Base-by-base conservation (phyloP, 805 yeast species). In the Candida peoriensis region DNA sequence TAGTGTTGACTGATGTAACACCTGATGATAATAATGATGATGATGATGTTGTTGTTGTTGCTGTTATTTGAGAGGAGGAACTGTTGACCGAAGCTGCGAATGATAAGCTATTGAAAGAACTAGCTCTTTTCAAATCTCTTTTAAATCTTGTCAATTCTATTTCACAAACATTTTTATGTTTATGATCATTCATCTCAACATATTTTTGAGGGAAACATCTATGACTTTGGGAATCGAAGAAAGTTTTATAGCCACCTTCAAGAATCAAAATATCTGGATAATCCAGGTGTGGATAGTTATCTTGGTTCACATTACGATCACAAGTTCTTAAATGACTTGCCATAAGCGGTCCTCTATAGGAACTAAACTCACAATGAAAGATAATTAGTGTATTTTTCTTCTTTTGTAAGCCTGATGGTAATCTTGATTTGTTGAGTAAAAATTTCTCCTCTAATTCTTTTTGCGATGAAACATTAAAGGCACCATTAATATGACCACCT, bases 331-430 rank as follows among this genome's bases (percentile, higher is more conserved):
- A 68, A 55, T 87, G 88, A 35, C 78, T 67, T 1, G 97, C 97
- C 82, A 93, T 76, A 31, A 81, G 64, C 5, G 98, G 98, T n/a
- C 97, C 96, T 39, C 98, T 70, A 54, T 81, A 86, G 6, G 94
- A 76, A 24, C 94, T 81, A 57, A 87, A 90, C 60, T 93, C 98
- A 61, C 98, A 93, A 60, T 93, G 97, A 65, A 93, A 90, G 9
- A 93, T 69, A 6, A 90, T 57, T 36, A 93, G 62, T 15, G 66
- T 67, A 14, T 64, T 68, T 26, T 47, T 52, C 16, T 48, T 46
- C 20, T 42, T 39, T 25, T 40, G 31, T 28, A 45, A 57, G 30
- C 10, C 26, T 13, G 32, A 14, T 16, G 28, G 27, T 8, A 17
- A n/a, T 18, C 7, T 14, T 28, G 22, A 19, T 16, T 28, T 10